A percentile compares a stretch with the other conserved stretches of the same genome.
Conservation (phyloP, 2,329 filamentous ascomycete species). For the Pseudogymnoascus sp. region DNA sequence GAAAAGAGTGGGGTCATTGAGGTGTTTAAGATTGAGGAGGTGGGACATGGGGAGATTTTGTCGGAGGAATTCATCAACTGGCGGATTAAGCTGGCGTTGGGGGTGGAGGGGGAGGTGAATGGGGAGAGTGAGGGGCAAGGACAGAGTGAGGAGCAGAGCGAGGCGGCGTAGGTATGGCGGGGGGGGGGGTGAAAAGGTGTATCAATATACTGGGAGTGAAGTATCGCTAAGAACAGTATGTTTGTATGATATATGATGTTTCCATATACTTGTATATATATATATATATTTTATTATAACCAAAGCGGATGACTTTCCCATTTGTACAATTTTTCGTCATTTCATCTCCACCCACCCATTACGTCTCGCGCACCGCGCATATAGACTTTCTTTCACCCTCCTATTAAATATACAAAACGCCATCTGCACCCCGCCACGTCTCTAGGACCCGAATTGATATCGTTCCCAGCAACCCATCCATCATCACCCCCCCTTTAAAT, state of each 20-base stretch:
- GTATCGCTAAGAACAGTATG: background rate
- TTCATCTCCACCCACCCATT: background rate
- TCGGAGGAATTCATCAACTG: conserved; percentile 71
- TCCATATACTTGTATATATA: background rate
- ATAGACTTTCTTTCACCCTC: background rate
- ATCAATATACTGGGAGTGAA: background rate
- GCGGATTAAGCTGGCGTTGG: conserved; percentile 33
- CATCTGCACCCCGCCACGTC: background rate
- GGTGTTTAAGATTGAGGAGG: conserved; percentile 64
- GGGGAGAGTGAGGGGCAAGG: no score
- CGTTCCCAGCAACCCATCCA: background rate
- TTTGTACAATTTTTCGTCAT: background rate
- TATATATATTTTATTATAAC: background rate
- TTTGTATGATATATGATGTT: background rate
- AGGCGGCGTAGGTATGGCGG: background rate
- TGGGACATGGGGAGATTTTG: conserved; percentile 67
- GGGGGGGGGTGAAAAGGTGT: background rate
- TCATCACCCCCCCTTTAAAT: background rate
- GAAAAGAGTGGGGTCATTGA: conserved; percentile 59
- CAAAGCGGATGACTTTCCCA: background rate
- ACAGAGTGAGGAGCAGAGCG: background rate
- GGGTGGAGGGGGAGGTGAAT: background rate
- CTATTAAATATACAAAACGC: background rate
- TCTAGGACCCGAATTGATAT: no score
- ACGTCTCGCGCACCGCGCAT: background rate